Conservation (phyloP, 192 early-diverging fungal genomes). For the Backusella australiensis region DNA sequence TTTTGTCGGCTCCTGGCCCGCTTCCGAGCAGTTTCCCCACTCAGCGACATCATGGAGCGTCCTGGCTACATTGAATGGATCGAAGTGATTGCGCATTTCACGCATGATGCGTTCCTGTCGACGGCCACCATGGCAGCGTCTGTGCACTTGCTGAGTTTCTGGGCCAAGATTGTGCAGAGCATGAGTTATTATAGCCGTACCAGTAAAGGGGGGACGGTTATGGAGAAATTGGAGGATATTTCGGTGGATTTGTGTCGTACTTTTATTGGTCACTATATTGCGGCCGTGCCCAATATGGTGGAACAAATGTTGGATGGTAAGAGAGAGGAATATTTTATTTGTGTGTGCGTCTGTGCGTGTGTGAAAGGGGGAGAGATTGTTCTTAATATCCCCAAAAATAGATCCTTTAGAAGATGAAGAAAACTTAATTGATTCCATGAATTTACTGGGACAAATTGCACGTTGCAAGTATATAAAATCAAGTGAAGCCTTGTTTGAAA, state of each 20-base stretch:
- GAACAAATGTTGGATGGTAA: slow-evolving; percentile 60
- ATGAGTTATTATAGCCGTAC: slow-evolving; percentile 41
- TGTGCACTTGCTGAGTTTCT: slow-evolving; percentile 76
- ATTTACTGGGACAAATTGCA: slow-evolving; percentile 65
- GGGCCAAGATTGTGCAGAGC: slow-evolving; percentile 78
- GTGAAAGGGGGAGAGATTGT: not conserved
- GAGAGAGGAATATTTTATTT: not conserved
- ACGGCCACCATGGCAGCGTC: slow-evolving; percentile 66
- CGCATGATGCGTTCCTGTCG: slow-evolving; percentile 56
- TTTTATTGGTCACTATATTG: slow-evolving; percentile 51
- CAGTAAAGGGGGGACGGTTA: slow-evolving; percentile 32
- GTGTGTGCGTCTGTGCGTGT: too few relatives aligned
- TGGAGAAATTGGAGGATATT: slow-evolving; percentile 47
- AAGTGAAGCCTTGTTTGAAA: slow-evolving; percentile 43
- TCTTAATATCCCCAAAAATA: slow-evolving; percentile 16
- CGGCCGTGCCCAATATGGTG: slow-evolving; percentile 41
- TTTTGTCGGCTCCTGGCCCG: slow-evolving; percentile 79
- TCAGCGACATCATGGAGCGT: slow-evolving; percentile 73
- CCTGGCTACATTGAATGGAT: slow-evolving; percentile 67
- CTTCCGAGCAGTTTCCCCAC: slow-evolving; percentile 79
- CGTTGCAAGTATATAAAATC: slow-evolving; percentile 67
- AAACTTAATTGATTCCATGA: slow-evolving; percentile 62
- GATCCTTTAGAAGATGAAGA: slow-evolving; percentile 69
- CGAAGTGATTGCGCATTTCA: slow-evolving; percentile 57
- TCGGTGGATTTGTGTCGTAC: slow-evolving; percentile 45